phyloP scores from a whole-genome alignment of 78 protist genomes.

The Chrysochromulina tobinii region DNA sequence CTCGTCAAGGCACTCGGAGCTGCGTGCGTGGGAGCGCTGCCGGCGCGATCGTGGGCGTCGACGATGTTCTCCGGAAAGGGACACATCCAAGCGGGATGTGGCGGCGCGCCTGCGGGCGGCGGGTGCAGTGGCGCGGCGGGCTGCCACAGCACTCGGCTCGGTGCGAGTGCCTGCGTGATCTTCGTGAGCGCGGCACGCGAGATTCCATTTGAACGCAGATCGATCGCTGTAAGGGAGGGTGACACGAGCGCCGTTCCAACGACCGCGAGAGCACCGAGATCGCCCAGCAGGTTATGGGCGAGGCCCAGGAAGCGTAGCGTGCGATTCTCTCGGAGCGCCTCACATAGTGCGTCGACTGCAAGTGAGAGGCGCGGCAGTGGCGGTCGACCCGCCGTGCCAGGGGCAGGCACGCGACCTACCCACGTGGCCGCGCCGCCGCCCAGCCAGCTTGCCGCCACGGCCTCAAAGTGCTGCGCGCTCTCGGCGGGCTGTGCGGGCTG shows the following conservation, averaged over 20 bases:
- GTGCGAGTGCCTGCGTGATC: neutral
- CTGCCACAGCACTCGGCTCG: neutral
- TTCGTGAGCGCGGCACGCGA: neutral
- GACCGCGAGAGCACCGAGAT: neutral
- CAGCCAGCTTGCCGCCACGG: too few relatives aligned
- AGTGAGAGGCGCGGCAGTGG: neutral
- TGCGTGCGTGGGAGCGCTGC: neutral
- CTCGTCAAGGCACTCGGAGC: neutral
- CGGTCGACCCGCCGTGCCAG: too few relatives aligned
- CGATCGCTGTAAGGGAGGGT: neutral
- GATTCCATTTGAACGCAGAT: neutral
- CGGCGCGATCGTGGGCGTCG: neutral
- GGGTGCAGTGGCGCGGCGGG: neutral
- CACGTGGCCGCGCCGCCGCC: too few relatives aligned
- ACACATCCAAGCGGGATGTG: neutral
- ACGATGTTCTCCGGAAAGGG: too few relatives aligned
- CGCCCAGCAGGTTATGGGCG: slow-evolving; percentile 3
- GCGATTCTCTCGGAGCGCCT: neutral
- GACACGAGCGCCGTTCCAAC: neutral
- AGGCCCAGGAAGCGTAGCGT: neutral
- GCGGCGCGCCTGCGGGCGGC: neutral
- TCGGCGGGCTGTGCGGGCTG: too few relatives aligned
- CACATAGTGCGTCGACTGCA: slow-evolving; percentile 1
- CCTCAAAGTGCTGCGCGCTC: too few relatives aligned
- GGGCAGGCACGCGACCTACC: too few relatives aligned